phyloP scores from a whole-genome alignment of 208 protist species.

The Acanthamoeba sp. region DNA sequence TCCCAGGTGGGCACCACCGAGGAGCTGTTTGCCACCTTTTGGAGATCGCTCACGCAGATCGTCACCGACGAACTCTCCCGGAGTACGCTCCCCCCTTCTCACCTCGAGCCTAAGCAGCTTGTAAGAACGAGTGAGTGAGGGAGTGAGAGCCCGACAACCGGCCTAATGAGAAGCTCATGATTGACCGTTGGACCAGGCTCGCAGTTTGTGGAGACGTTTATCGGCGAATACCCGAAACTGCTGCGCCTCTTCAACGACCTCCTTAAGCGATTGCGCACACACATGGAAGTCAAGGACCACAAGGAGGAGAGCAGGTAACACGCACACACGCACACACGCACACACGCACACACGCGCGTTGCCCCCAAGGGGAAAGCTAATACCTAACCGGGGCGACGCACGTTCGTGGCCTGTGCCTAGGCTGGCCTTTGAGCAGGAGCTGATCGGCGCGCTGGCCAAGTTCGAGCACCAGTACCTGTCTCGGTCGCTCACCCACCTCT shows the following conservation, averaged over 20 bases:
- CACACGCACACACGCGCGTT: no score
- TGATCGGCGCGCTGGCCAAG: conserved; percentile 26
- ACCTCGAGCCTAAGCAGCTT: no score
- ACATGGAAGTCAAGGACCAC: conserved; percentile 58
- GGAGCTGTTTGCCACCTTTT: conserved; percentile 59
- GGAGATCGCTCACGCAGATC: conserved; percentile 46
- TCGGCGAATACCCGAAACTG: conserved; percentile 67
- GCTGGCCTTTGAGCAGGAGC: conserved; percentile 53
- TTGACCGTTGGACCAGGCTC: neutral
- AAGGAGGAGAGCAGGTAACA: conserved; percentile 21
- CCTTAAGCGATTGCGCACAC: conserved; percentile 58
- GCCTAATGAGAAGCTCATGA: no score
- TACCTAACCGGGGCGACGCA: neutral
- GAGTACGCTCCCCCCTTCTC: neutral
- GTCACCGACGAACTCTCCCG: conserved; percentile 19
- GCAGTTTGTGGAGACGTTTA: conserved; percentile 57
- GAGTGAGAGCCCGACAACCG: no score
- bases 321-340: neutral
- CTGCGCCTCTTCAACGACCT: conserved; percentile 71
- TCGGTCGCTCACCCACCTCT: conserved; percentile 47
- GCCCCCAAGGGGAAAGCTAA: no score
- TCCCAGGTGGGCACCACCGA: conserved; percentile 40
- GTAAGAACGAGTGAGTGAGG: no score
- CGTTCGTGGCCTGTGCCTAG: no score
- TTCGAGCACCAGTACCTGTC: conserved; percentile 72